A percentile compares a stretch with the other conserved stretches of the same genome.
Conservation (phyloP, 2,329 filamentous ascomycete species). For the Escovopsis sp. region DNA sequence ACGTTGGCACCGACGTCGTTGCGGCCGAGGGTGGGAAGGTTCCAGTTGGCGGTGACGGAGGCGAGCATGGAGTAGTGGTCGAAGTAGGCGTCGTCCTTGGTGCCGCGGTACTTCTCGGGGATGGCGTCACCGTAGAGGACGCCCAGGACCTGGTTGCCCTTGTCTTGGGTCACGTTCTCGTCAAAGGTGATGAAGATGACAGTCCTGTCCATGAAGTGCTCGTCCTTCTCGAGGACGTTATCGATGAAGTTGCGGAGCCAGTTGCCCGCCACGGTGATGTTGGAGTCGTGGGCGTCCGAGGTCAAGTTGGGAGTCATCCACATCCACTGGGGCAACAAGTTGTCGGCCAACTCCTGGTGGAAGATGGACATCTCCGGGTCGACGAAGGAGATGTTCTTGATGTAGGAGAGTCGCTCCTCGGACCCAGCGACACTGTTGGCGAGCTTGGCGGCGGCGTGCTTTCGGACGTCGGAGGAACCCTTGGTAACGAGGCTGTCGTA, state of each 20-base stretch:
- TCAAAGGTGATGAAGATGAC: constrained; percentile 68
- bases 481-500: constrained; percentile 48
- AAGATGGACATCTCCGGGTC: constrained; percentile 38
- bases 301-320: constrained; percentile 66
- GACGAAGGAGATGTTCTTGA: constrained; percentile 51
- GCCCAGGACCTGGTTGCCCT: constrained; percentile 53
- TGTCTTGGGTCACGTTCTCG: constrained; percentile 55
- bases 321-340: constrained; percentile 55
- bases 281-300: constrained; percentile 60
- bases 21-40: constrained; percentile 51
- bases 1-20: constrained; percentile 62
- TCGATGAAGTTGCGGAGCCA: constrained; percentile 57
- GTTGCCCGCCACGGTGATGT: constrained; percentile 49
- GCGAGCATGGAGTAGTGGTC: constrained; percentile 57
- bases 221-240: constrained; percentile 49
- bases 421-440: constrained; percentile 50
- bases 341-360: constrained; percentile 46
- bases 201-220: constrained; percentile 60
- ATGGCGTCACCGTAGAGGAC: constrained; percentile 65
- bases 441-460: constrained; percentile 57
- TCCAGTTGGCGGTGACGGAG: constrained; percentile 57
- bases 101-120: constrained; percentile 47
- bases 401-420: constrained; percentile 44
- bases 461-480: constrained; percentile 65
- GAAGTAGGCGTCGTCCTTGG: constrained; percentile 55